A percentile compares a stretch with the other conserved stretches of the same genome.
These are phyloP conservation scores for Aspergillus aculeatus DNA, from an alignment of 2,329 filamentous ascomycete species.

Conservation along the genomic window DNA sequence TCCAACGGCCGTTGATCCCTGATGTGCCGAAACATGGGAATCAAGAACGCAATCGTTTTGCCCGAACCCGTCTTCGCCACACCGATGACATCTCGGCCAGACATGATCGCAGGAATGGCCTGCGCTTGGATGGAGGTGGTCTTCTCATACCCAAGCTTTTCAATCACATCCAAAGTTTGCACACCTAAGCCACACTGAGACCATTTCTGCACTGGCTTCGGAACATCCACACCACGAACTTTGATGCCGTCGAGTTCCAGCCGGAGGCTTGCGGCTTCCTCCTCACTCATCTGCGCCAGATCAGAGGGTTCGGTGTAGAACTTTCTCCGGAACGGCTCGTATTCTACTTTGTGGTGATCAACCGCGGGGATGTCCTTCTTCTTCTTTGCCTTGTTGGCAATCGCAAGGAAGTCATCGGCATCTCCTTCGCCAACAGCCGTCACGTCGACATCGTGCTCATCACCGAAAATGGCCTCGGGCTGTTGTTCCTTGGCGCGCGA, in stretches of 20 bases:
- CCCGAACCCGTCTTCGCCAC: conserved; percentile 97
- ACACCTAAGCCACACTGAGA: conserved; percentile 89
- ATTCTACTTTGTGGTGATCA: conserved; percentile 81
- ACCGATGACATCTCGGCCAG: conserved; percentile 89
- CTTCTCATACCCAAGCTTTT: conserved; percentile 76
- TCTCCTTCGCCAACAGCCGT: conserved; percentile 62
- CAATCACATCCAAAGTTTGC: conserved; percentile 82
- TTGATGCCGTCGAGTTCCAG: conserved; percentile 94
- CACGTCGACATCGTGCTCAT: conserved; percentile 70
- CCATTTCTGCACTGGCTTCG: conserved; percentile 94
- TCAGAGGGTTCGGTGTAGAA: conserved; percentile 93
- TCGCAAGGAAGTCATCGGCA: conserved; percentile 63
- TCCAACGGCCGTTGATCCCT: conserved; percentile 84
- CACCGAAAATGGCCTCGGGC: conserved; percentile 83
- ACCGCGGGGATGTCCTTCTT: conserved; percentile 92
- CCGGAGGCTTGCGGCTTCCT: conserved; percentile 76
- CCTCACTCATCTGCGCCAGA: conserved; percentile 76
- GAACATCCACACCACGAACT: conserved; percentile 80
- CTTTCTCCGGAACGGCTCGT: conserved; percentile 84
- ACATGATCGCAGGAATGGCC: conserved; percentile 92
- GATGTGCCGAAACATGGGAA: conserved; percentile 98
- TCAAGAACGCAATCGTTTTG: conserved; percentile 91
- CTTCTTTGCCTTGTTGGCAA: conserved; percentile 68
- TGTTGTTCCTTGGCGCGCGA: conserved; percentile 58
- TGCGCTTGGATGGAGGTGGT: conserved; percentile 95